A percentile compares a stretch with the other conserved stretches of the same genome.
phyloP scores from a whole-genome alignment of 1,284 basidiomycete species.

The Xanthoconium separans region DNA sequence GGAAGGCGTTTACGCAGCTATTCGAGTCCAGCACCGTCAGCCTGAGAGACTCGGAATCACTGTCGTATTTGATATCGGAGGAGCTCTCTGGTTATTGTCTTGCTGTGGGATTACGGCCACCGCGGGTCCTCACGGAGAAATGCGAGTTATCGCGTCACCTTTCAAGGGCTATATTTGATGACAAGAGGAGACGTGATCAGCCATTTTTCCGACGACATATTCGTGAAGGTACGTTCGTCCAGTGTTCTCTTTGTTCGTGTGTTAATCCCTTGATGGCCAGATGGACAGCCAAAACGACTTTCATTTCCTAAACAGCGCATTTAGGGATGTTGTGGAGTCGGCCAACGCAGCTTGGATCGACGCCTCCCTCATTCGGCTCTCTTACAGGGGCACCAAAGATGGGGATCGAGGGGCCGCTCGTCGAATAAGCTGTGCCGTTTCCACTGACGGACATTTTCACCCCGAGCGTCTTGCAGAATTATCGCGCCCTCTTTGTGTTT shows the following conservation, averaged over 20 bases:
- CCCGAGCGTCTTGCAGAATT: slow-evolving; percentile 55
- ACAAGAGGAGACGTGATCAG: slow-evolving; percentile 68
- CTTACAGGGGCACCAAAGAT: slow-evolving; percentile 54
- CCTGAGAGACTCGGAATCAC: slow-evolving; percentile 53
- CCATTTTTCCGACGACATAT: slow-evolving; percentile 69
- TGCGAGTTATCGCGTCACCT: slow-evolving; percentile 72
- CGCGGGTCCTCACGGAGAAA: slow-evolving; percentile 62
- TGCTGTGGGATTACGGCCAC: slow-evolving; percentile 54
- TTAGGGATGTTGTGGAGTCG: slow-evolving; percentile 64
- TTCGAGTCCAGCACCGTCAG: slow-evolving; percentile 25
- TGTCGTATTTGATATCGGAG: slow-evolving; percentile 64
- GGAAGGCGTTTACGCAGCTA: slow-evolving; percentile 35
- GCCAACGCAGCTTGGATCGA: slow-evolving; percentile 54
- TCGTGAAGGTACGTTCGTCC: slow-evolving; percentile 57
- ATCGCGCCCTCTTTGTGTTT: slow-evolving; percentile 75
- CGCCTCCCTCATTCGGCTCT: slow-evolving; percentile 70
- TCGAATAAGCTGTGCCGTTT: slow-evolving; percentile 81
- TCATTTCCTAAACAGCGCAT: slow-evolving; percentile 78
- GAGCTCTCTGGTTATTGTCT: slow-evolving; percentile 61
- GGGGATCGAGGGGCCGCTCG: slow-evolving; percentile 61
- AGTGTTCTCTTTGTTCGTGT: not conserved
- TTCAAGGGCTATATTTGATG: slow-evolving; percentile 75
- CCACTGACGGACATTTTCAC: slow-evolving; percentile 80
- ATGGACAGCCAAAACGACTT: slow-evolving; percentile 74
- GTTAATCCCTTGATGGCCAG: slow-evolving; percentile 36